A percentile compares a stretch with the other conserved stretches of the same genome.
Evolutionary conservation across 176 grass and related monocot species (phyloP).

Genomic region (Phoenix dactylifera): DNA sequence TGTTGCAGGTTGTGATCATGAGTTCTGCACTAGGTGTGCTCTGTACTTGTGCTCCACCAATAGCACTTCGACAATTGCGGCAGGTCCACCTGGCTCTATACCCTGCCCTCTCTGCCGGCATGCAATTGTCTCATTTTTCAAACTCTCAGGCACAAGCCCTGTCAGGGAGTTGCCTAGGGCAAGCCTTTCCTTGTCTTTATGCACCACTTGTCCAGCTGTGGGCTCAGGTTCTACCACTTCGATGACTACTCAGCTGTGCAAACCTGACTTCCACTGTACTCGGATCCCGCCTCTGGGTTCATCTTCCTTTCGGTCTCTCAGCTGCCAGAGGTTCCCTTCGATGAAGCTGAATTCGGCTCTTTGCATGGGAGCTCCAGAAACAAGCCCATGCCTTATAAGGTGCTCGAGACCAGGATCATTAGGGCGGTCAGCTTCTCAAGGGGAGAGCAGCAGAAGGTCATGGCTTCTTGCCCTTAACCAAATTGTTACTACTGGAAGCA

Average conservation of each 20-base stretch:
- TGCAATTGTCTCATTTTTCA: slow-evolving; percentile 52
- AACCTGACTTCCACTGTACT: slow-evolving; percentile 43
- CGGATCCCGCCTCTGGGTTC: slow-evolving; percentile 43
- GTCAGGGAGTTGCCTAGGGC: slow-evolving; percentile 48
- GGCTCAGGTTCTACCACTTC: slow-evolving; percentile 36
- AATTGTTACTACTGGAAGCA: slow-evolving; percentile 43
- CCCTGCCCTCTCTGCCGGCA: slow-evolving; percentile 83
- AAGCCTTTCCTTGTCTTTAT: slow-evolving; percentile 71
- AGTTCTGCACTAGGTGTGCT: slow-evolving; percentile 97
- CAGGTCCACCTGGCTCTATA: slow-evolving; percentile 50
- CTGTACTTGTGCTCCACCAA: slow-evolving; percentile 83
- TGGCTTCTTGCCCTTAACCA: slow-evolving; percentile 60
- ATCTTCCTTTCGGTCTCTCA: slow-evolving; percentile 72
- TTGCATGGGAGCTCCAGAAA: slow-evolving; percentile 70
- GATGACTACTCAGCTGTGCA: slow-evolving; percentile 37
- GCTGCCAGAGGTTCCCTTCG: slow-evolving; percentile 66
- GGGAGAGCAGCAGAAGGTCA: slow-evolving; percentile 42
- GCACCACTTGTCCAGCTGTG: slow-evolving; percentile 64
- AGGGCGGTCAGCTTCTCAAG: slow-evolving; percentile 48
- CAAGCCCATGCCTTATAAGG: slow-evolving; percentile 46
- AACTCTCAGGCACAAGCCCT: slow-evolving; percentile 51
- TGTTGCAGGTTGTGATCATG: slow-evolving; percentile 78
- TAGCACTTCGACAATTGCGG: slow-evolving; percentile 26
- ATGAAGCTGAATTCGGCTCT: slow-evolving; percentile 63
- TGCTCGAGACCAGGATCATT: slow-evolving; percentile 52